These are phyloP conservation scores for Haplosporangium sp. DNA, from an alignment of 371 early-diverging fungal species.

Conservation along the genomic window DNA sequence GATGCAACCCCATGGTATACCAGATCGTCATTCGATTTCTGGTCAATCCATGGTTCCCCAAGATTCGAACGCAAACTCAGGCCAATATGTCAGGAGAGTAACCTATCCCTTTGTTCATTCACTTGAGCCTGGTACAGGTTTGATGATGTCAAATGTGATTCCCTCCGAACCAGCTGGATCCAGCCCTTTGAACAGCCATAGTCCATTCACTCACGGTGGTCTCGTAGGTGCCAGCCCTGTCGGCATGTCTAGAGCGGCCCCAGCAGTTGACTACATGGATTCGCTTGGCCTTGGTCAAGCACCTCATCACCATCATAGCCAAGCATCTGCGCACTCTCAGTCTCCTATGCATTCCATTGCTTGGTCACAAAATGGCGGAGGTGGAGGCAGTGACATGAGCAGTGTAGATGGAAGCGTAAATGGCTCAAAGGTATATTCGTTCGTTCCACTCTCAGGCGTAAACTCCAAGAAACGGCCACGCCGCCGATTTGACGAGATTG, in stretches of 20 bases:
- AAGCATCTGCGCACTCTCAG: conserved; percentile 15
- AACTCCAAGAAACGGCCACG: conserved; percentile 78
- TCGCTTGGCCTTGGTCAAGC: conserved; percentile 20
- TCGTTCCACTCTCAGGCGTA: conserved; percentile 73
- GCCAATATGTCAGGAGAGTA: conserved; percentile 28
- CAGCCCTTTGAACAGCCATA: conserved; percentile 26
- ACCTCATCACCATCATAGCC: conserved; percentile 15
- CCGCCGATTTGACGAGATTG: conserved; percentile 77
- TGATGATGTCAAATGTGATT: conserved; percentile 32
- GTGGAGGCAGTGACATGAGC: conserved; percentile 14
- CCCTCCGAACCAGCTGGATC: conserved; percentile 27
- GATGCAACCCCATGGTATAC: conserved; percentile 11
- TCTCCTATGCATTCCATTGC: conserved; percentile 12
- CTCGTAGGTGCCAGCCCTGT: conserved; percentile 30
- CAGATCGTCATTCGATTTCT: conserved; percentile 21
- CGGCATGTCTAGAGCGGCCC: conserved; percentile 23
- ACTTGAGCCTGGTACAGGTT: conserved; percentile 28
- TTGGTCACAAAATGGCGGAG: conserved; percentile 31
- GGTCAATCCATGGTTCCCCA: conserved; percentile 21
- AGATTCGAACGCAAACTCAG: conserved; percentile 9
- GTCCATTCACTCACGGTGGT: conserved; percentile 28
- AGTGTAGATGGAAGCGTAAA: conserved; percentile 25
- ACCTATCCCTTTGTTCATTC: conserved; percentile 45
- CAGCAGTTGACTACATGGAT: conserved; percentile 28
- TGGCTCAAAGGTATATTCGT: conserved; percentile 67